Base-by-base conservation (phyloP, 208 protist genomes). In the Leishmania tarentolae region DNA sequence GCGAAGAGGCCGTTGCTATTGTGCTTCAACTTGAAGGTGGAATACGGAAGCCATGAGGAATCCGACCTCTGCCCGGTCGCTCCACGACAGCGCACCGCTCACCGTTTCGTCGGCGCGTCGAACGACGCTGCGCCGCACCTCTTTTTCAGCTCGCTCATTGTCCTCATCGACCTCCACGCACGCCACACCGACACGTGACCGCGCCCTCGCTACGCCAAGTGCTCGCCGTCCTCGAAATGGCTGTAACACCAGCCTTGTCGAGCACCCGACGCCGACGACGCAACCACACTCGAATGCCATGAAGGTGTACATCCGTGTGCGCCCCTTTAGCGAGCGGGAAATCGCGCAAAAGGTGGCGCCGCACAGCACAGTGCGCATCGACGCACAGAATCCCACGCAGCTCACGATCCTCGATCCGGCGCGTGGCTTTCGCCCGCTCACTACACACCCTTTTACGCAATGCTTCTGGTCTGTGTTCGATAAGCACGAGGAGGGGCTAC, bases 401-500 rank as follows among this genome's bases (percentile, higher is more conserved):
- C 81, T 97, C 82, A 95, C 92, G 19, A 76, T 95, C 47, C 82
- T 95, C 35, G 92, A 97, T 71, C 91, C 91, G 17, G 69, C 86
- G 9, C 87, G 89, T 28, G 88, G 88, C 53, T 95, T 91, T 80
- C 83, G 87, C 3, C 87, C 91, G 11, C 84, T 86, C 46, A 76
- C 85, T 28, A 93, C 92, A 2, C 95, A 93, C 86, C 87, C 83
- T 46, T 97, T 97, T 79, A 92, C 80, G 1, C 87, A 83, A 52
- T 95, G 91, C 78, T 94, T 96, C 74, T 97, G 94, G 92, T 97
- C 94, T 65, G 92, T 97, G 3, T 88, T 95, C 44, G 84, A 90
- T 35, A 21, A 63, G 11, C 53, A 65, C 72, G 82, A 76, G 35
- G 66, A 72, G 56, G 78, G 69, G 0, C 63, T 91, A 42, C 78